Evolutionary conservation across 1,139 yeast species (phyloP).

Genomic region (Lodderomyces oxycetoniae): DNA sequence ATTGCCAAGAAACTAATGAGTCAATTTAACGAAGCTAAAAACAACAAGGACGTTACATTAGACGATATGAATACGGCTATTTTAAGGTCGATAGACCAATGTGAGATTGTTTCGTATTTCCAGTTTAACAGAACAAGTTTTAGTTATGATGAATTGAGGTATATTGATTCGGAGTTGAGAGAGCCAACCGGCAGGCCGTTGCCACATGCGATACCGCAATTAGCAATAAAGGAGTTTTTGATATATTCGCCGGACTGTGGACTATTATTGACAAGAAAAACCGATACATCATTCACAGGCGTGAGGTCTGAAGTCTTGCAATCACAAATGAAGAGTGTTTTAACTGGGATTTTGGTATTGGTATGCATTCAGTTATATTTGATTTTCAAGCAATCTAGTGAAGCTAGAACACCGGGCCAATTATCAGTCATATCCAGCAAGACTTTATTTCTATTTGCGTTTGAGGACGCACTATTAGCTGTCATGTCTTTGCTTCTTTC

Average conservation of each 20-base stretch:
- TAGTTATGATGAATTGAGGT: constrained; percentile 47
- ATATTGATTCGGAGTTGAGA: constrained; percentile 65
- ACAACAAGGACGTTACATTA: constrained; percentile 29
- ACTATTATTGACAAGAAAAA: constrained; percentile 39
- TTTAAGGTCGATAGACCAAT: constrained; percentile 40
- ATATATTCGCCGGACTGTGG: constrained; percentile 92
- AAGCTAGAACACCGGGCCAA: constrained; percentile 74
- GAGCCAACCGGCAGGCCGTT: constrained; percentile 77
- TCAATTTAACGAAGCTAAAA: constrained; percentile 39
- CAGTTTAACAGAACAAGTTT: constrained; percentile 62
- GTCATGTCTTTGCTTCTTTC: constrained; percentile 59
- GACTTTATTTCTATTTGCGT: constrained; percentile 55
- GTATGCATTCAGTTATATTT: constrained; percentile 30
- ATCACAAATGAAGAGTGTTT: constrained; percentile 37
- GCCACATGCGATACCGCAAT: constrained; percentile 46
- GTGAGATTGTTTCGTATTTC: constrained; percentile 69
- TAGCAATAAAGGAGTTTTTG: constrained; percentile 51
- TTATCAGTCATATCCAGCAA: constrained; percentile 38
- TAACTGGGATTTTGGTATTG: constrained; percentile 46
- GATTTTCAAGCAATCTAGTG: constrained; percentile 58
- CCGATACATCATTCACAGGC: constrained; percentile 42
- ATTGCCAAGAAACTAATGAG: constrained; percentile 34
- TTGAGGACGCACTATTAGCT: constrained; percentile 70
- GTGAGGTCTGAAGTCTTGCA: constrained; percentile 49
- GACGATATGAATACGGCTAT: constrained; percentile 39